A percentile compares a stretch with the other conserved stretches of the same genome.
These are phyloP conservation scores for Entomortierella lignicola DNA, from an alignment of 192 early-diverging fungal genomes.

Conservation along the genomic window DNA sequence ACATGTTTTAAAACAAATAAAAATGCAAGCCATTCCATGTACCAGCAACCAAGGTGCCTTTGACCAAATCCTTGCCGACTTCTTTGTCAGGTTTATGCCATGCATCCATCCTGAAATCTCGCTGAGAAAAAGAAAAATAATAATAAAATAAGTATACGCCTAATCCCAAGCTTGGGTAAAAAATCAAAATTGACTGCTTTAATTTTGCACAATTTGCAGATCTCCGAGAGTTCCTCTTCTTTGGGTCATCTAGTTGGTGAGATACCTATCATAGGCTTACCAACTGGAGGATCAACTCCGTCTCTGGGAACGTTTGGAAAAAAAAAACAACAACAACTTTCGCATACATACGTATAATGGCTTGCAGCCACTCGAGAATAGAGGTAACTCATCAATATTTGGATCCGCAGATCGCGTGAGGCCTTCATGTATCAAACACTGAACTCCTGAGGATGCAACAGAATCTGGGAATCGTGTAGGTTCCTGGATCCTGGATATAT, in stretches of 20 bases:
- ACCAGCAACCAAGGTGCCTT: conserved; percentile 38
- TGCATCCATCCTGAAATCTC: conserved; percentile 15
- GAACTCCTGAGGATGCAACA: conserved; percentile 82
- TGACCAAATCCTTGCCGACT: conserved; percentile 42
- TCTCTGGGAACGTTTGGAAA: no score
- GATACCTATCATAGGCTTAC: no score
- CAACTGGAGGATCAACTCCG: no score
- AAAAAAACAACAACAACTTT: no score
- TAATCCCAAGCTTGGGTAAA: no score
- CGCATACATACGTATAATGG: no score
- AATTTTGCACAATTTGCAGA: background rate
- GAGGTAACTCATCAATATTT: no score
- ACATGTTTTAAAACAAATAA: background rate
- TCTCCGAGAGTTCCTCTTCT: no score
- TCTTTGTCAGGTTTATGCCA: conserved; percentile 18
- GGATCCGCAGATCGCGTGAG: no score
- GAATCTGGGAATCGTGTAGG: conserved; percentile 90
- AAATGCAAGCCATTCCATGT: background rate
- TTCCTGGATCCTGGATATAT: conserved; percentile 84
- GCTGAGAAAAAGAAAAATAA: background rate
- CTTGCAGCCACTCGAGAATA: conserved; percentile 76
- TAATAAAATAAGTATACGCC: no score
- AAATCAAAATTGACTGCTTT: background rate
- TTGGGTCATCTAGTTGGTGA: no score
- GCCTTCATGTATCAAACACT: conserved; percentile 72